Conservation (phyloP, 441 rosid genomes). For the Isatis lusitanica region DNA sequence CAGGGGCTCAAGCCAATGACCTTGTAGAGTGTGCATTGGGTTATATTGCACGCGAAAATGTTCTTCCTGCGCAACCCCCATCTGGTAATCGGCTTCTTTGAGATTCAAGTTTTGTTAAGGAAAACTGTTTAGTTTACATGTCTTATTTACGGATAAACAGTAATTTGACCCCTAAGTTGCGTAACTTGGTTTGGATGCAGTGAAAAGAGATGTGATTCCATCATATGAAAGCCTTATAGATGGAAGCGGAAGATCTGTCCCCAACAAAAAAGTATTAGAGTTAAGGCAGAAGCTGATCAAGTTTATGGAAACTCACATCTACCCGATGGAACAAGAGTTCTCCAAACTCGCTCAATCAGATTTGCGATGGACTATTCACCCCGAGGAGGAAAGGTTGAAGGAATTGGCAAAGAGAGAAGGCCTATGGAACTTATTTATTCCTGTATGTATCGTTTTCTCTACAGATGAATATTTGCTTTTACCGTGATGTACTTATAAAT, state of each 20-base stretch:
- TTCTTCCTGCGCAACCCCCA: slow-evolving; percentile 75
- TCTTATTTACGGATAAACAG: not conserved
- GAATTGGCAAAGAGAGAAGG: slow-evolving; percentile 90
- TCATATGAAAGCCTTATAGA: slow-evolving; percentile 44
- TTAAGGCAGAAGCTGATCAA: slow-evolving; percentile 69
- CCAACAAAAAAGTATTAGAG: slow-evolving; percentile 60
- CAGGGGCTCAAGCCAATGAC: slow-evolving; percentile 57
- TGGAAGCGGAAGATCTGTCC: slow-evolving; percentile 67
- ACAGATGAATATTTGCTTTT: slow-evolving; percentile 9
- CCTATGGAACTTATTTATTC: slow-evolving; percentile 89
- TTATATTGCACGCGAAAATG: slow-evolving; percentile 53
- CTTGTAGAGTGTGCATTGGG: slow-evolving; percentile 68
- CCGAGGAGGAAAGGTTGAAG: slow-evolving; percentile 87
- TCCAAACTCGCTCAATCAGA: slow-evolving; percentile 74
- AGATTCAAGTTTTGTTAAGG: not conserved
- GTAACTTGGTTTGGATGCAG: slow-evolving; percentile 32
- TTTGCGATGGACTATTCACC: slow-evolving; percentile 87
- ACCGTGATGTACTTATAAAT: not conserved
- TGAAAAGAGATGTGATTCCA: slow-evolving; percentile 27
- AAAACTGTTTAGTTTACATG: not conserved
- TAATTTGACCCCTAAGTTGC: not conserved
- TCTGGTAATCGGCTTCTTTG: slow-evolving; percentile 48
- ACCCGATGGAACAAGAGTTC: slow-evolving; percentile 83
- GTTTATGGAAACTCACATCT: slow-evolving; percentile 90
- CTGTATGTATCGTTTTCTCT: slow-evolving; percentile 50